phyloP scores from a whole-genome alignment of 2,329 filamentous ascomycete species.

The Xylaria sp. region DNA sequence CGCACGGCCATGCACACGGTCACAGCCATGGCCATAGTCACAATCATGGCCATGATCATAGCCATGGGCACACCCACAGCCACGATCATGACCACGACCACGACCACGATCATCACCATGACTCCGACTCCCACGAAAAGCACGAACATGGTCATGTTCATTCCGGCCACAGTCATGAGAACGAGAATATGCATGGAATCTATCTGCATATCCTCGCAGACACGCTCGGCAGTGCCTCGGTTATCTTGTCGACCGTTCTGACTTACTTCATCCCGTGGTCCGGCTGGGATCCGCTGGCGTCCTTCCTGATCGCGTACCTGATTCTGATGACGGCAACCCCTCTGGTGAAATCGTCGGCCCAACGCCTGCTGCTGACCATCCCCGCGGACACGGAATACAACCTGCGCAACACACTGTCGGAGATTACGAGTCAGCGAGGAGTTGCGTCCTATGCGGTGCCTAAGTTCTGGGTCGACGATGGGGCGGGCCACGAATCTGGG shows the following conservation, averaged over 20 bases:
- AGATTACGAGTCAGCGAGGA: conserved; percentile 78
- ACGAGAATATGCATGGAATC: conserved; percentile 98
- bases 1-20: conserved; percentile 40
- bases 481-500: conserved; percentile 45
- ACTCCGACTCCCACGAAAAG: conserved; percentile 44
- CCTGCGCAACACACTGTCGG: conserved; percentile 81
- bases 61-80: conserved; percentile 39
- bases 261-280: conserved; percentile 89
- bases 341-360: conserved; percentile 81
- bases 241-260: conserved; percentile 87
- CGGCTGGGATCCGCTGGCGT: conserved; percentile 92
- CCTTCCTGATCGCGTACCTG: conserved; percentile 87
- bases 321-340: conserved; percentile 93
- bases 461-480: conserved; percentile 90
- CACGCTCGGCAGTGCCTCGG: conserved; percentile 89
- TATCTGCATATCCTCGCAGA: conserved; percentile 95
- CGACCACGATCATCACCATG: conserved; percentile 39
- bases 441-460: conserved; percentile 85
- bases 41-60: conserved; percentile 42
- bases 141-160: conserved; percentile 42
- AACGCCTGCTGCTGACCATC: conserved; percentile 79
- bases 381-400: conserved; percentile 86
- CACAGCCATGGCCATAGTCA: conserved; percentile 39
- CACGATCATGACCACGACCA: conserved; percentile 40
- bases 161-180: conserved; percentile 53